Base-by-base conservation (phyloP, 202 grass and related monocot genomes). In the Setaria italica region DNA sequence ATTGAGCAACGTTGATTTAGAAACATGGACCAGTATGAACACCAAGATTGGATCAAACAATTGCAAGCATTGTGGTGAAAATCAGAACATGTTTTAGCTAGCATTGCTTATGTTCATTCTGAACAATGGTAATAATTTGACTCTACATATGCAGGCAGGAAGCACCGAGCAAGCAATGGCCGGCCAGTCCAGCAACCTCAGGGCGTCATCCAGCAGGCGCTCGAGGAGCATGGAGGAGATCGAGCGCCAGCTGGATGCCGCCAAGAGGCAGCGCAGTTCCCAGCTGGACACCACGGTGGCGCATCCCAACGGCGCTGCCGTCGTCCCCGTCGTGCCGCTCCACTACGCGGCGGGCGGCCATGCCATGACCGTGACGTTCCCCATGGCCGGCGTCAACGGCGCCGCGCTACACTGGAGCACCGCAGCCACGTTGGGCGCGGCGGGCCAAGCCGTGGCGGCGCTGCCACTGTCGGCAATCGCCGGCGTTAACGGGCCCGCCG, bases 351-450 rank as follows among this genome's bases (percentile, higher is more conserved):
- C 53, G 14, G 9, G 35, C 56, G 17, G 39, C 39, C 39, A 55
- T 12, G 50, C n/a, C 3, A 10, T 25, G 58, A 0, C 42, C 6
- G 2, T 34, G 43, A 0, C 53, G 5, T 58, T 59, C 34, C 77
- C 77, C 43, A 10, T 80, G 32, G 11, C 30, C 60, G 62, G 77
- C 32, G 30, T 53, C 45, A 80, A 80, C 48, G 62, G 77, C 11
- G 29, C 32, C 55, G 41, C 55, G 2, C 42, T 41, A 1, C 67
- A 6, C 9, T 16, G 69, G 67, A 54, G 55, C 12, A 56, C 78
- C 0, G 64, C 78, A 0, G 49, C 64, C 19, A 8, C 20, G 1
- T 34, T 80, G 13, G 78, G 10, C 5, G 17, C 48, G 33, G 47
- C 62, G 47, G 21, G 32, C 78, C 67, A 42, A 10, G 17, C 37